phyloP scores from a whole-genome alignment of 164 flowering plant genomes.

The Echeveria elegans region DNA sequence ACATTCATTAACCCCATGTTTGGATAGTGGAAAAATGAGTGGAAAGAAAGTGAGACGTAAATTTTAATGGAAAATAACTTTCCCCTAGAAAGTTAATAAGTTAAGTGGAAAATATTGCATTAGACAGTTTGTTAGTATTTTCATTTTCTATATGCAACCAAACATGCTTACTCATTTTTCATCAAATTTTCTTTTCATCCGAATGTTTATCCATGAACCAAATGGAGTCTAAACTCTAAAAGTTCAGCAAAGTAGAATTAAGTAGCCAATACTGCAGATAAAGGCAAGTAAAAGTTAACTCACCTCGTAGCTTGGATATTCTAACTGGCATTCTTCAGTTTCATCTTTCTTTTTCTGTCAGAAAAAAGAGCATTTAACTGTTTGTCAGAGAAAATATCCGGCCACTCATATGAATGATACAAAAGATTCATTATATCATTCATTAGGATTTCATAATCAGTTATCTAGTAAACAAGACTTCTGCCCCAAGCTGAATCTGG shows the following conservation, averaged over 20 bases:
- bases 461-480: no score
- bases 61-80: no score
- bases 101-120: no score
- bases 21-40: no score
- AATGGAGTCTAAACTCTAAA: constrained; percentile 81
- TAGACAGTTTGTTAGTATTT: no score
- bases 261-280: not conserved
- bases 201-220: constrained; percentile 67
- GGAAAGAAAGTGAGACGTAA: no score
- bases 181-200: constrained; percentile 48
- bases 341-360: constrained; percentile 69
- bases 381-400: not conserved
- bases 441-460: not conserved
- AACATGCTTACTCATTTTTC: not conserved
- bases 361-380: not conserved
- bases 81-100: no score
- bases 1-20: no score
- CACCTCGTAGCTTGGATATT: constrained; percentile 90
- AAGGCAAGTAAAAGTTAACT: constrained; percentile 5
- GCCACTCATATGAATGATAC: not conserved
- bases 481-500: no score
- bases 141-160: no score
- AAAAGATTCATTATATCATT: not conserved
- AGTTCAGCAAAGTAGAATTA: not conserved
- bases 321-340: constrained; percentile 42